phyloP scores from a whole-genome alignment of 1,284 basidiomycete species.

The Hemileia vastatrix region DNA sequence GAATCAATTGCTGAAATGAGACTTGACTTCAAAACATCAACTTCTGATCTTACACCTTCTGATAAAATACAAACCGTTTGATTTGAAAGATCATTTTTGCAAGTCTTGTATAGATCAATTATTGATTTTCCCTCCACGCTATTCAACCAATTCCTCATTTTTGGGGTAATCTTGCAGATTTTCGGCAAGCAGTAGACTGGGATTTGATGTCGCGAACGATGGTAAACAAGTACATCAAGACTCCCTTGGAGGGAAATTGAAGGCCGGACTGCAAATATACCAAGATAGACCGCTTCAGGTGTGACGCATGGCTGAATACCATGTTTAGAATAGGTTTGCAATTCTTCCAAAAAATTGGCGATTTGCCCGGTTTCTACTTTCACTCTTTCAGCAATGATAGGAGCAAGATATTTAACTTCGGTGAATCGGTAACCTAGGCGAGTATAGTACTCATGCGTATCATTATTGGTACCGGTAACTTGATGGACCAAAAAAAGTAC shows the following conservation, averaged over 20 bases:
- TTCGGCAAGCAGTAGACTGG: slow-evolving; percentile 51
- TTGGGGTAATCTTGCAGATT: slow-evolving; percentile 45
- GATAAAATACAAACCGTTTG: too few relatives aligned
- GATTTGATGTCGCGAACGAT: slow-evolving; percentile 51
- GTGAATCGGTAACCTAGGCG: slow-evolving; percentile 49
- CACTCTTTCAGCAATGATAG: slow-evolving; percentile 48
- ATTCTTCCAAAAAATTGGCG: slow-evolving; percentile 48
- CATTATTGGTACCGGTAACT: slow-evolving; percentile 40
- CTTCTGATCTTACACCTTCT: too few relatives aligned
- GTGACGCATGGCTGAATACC: slow-evolving; percentile 50
- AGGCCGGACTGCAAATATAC: slow-evolving; percentile 49
- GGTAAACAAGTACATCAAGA: slow-evolving; percentile 50
- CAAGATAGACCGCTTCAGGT: slow-evolving; percentile 49
- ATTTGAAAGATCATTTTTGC: slow-evolving; percentile 48
- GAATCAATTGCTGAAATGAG: slow-evolving; percentile 49
- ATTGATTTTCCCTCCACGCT: slow-evolving; percentile 46
- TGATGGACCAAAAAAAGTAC: slow-evolving; percentile 50
- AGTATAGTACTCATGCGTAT: slow-evolving; percentile 47
- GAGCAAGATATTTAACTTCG: slow-evolving; percentile 49
- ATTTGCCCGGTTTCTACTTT: slow-evolving; percentile 48
- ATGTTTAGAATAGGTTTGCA: slow-evolving; percentile 50
- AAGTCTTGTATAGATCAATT: slow-evolving; percentile 46
- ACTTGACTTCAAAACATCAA: slow-evolving; percentile 49
- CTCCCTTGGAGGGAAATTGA: slow-evolving; percentile 41
- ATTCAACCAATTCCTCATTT: slow-evolving; percentile 47